Evolutionary conservation across 2,329 filamentous ascomycete species (phyloP), one percentile per base, ranked within the genome.

Genomic region (Apiospora koreana): DNA sequence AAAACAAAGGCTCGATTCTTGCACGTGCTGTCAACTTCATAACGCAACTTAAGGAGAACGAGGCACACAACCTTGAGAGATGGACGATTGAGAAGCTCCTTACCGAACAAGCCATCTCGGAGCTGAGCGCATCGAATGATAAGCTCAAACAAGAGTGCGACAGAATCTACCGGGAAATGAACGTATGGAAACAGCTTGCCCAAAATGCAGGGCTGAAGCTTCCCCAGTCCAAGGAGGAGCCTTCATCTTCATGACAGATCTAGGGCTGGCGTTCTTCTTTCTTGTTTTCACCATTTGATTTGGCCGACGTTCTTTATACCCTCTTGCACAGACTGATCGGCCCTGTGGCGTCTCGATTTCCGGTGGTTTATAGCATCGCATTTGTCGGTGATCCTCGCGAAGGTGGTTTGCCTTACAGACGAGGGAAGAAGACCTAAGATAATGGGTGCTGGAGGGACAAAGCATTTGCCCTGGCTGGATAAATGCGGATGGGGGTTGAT

Each of bases 1-100:
- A 98, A 87, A 98, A 99, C 86, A 99, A 99, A 83, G 96, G 96
- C 0, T 97, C 94, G 2, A 98, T 99, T 74, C 86, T 99, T 46
- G 93, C 97, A 79, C 93, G 95, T 43, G 94, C 96, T 0, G 95
- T 98, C 12, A 91, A 94, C 73, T 98, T 97, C 84, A 98, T 99
- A 79, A 93, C 91, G 14, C 94, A 98, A 78, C 88, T 99, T 48
- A 97, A 96, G 80, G 94, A 98, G 80, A 97, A 97, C 76, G 95
- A 97, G 80, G 90, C 93, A 21, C 93, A 96, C 74, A 97, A 97
- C 80, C 94, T 97, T 73, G 95, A 97, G 80, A 94, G 97, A 82
- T 96, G 93, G 93, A 95, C 93, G 4, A 85, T 96, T 38, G 94
- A 96, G 82, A 98, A 98, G 83, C 88, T 97, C 48, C 87, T 96